Conservation (phyloP, 139 green algal species). For the Auxenochlorella pyrenoidosa region DNA sequence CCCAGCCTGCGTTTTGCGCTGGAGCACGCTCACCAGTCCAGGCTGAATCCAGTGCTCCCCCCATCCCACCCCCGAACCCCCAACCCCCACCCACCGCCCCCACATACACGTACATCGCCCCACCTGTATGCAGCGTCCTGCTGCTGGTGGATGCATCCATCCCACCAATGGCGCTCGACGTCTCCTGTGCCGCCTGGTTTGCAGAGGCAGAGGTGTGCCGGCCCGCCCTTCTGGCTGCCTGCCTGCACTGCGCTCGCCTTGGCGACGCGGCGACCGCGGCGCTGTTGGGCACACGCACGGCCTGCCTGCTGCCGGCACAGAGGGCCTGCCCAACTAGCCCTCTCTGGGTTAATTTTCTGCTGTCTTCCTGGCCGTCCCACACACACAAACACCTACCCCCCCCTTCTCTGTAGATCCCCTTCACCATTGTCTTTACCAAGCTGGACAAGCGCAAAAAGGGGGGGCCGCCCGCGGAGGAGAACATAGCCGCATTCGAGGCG, state of each 20-base stretch:
- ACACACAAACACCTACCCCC: no score
- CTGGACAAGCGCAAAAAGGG: conserved; percentile 83
- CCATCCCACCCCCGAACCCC: not conserved
- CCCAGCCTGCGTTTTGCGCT: no score
- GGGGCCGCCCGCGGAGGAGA: conserved; percentile 32
- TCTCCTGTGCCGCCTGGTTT: conserved; percentile 89
- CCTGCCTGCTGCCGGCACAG: no score
- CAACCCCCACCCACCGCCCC: not conserved
- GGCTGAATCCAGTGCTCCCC: not conserved
- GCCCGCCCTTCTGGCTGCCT: not conserved
- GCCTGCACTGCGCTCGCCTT: no score
- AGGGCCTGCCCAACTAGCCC: no score
- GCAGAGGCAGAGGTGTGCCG: conserved; percentile 54
- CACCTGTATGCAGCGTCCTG: conserved; percentile 71
- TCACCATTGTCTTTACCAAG: conserved; percentile 89
- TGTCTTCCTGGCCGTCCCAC: no score
- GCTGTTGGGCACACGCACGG: no score
- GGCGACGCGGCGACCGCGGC: no score
- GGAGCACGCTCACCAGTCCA: no score
- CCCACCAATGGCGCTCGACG: conserved; percentile 79
- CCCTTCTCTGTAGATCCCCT: conserved; percentile 68
- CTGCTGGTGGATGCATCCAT: conserved; percentile 93
- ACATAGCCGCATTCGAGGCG: conserved; percentile 50
- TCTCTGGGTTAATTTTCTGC: no score
- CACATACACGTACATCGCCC: no score